Conservation (phyloP, 768 basidiomycete genomes). For the Austroboletus eburneus region DNA sequence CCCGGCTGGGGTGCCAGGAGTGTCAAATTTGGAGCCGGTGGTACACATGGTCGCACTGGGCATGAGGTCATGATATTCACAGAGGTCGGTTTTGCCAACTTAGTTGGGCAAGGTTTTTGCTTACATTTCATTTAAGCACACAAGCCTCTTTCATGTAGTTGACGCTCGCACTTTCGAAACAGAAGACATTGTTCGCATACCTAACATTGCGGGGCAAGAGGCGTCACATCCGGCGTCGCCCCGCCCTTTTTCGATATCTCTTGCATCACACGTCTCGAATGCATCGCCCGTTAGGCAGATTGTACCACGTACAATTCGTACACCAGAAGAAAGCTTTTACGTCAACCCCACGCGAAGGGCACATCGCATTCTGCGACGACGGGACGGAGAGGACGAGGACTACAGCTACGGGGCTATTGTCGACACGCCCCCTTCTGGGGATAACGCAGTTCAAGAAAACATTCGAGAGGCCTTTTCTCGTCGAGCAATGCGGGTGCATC, state of each 20-base stretch:
- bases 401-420: slow-evolving; percentile 43
- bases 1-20: slow-evolving; percentile 83
- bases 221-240: slow-evolving; percentile 9
- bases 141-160: slow-evolving; percentile 74
- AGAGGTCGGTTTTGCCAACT: slow-evolving; percentile 51
- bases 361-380: slow-evolving; percentile 18
- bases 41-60: slow-evolving; percentile 41
- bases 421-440: slow-evolving; percentile 54
- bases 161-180: slow-evolving; percentile 85
- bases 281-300: slow-evolving; percentile 15
- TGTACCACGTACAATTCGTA: slow-evolving; percentile 39
- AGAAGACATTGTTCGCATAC: slow-evolving; percentile 63
- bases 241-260: slow-evolving; percentile 10
- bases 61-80: slow-evolving; percentile 86
- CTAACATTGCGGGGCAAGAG: slow-evolving; percentile 31
- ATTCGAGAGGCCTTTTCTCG: slow-evolving; percentile 51
- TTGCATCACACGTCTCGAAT: slow-evolving; percentile 5
- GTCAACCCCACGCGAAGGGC: slow-evolving; percentile 22
- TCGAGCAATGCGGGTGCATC: slow-evolving; percentile 42
- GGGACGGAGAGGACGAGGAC: slow-evolving; percentile 30
- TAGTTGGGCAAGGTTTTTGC: background rate
- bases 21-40: slow-evolving; percentile 77
- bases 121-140: slow-evolving; percentile 53
- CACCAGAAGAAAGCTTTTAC: slow-evolving; percentile 57
- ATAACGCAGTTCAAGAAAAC: slow-evolving; percentile 51